phyloP scores from a whole-genome alignment of 257 asterid species.

The Solanum virginianum region DNA sequence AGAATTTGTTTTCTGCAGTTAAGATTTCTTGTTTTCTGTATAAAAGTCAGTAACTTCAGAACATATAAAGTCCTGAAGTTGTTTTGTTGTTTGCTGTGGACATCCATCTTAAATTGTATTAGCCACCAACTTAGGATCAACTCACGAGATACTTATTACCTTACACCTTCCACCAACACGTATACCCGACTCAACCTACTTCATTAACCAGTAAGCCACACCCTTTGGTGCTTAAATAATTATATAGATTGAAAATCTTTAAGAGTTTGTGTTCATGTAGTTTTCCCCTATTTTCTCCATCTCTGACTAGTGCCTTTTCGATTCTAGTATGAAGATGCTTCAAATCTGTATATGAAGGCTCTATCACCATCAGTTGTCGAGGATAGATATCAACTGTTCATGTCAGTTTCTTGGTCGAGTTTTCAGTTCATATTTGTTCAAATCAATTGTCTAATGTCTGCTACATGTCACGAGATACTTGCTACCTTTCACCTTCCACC shows the following conservation, averaged over 20 bases:
- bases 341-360: neutral
- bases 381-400: neutral
- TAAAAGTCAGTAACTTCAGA: too few relatives aligned
- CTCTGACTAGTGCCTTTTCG: neutral
- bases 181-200: neutral
- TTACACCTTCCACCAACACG: neutral
- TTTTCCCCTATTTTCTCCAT: neutral
- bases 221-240: neutral
- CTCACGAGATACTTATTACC: neutral
- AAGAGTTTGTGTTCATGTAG: neutral
- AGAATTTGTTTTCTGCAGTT: neutral
- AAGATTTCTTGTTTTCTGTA: too few relatives aligned
- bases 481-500: neutral
- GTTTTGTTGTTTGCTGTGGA: too few relatives aligned
- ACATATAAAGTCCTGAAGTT: neutral
- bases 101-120: neutral
- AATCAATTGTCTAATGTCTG: neutral
- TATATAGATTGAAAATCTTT: neutral
- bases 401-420: neutral
- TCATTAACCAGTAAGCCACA: neutral
- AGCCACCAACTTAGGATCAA: neutral
- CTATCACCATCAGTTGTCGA: neutral
- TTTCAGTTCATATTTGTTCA: neutral
- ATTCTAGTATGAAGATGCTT: neutral
- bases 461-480: neutral